These are phyloP conservation scores for Kwoniella sp. DNA, from an alignment of 768 basidiomycete species.

Conservation along the genomic window DNA sequence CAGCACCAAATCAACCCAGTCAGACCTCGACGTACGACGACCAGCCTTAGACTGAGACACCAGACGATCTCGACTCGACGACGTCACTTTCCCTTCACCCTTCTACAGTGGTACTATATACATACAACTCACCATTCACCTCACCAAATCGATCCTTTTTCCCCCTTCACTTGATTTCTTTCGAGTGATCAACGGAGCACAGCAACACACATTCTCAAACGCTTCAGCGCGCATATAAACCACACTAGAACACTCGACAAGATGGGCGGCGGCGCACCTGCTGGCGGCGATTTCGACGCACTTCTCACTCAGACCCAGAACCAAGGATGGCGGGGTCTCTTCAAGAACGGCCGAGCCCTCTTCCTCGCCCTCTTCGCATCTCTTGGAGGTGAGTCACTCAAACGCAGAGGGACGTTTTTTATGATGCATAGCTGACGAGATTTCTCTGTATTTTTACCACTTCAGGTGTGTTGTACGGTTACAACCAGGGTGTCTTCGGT, in stretches of 20 bases:
- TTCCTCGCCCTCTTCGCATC: constrained; percentile 75
- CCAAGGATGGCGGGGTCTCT: constrained; percentile 65
- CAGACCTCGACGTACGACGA: background rate
- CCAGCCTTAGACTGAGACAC: background rate
- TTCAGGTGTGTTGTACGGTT: constrained; percentile 62
- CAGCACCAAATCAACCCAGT: no score
- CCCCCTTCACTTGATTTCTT: background rate
- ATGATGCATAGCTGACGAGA: background rate
- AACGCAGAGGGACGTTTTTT: background rate
- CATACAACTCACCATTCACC: no score
- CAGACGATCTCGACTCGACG: background rate
- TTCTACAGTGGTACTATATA: background rate
- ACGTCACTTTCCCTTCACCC: background rate
- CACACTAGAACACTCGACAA: constrained; percentile 43
- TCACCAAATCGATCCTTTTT: background rate
- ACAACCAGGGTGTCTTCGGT: constrained; percentile 75
- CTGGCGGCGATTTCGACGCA: constrained; percentile 47
- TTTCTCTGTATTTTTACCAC: background rate
- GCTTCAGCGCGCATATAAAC: no score
- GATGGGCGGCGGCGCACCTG: constrained; percentile 43
- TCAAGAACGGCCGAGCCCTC: constrained; percentile 65
- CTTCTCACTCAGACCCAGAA: constrained; percentile 59
- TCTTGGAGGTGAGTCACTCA: constrained; percentile 61
- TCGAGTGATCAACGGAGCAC: background rate
- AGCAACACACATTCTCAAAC: no score